Conservation (phyloP, 2,329 filamentous ascomycete genomes). For the Cercospora canescens region DNA sequence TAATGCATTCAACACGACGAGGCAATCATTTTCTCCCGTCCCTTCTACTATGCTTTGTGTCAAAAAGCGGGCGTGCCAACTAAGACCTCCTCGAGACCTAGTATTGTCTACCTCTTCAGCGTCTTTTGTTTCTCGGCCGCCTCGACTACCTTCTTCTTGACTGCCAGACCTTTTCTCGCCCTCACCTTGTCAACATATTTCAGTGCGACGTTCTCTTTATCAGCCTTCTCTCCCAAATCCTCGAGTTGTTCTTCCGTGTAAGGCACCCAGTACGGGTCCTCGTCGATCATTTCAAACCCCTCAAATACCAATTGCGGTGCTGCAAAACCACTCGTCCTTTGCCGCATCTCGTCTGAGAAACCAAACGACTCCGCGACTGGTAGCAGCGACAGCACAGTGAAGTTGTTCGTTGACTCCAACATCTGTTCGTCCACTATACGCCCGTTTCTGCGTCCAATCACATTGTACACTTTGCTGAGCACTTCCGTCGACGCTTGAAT, state of each 20-base stretch:
- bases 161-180: constrained; percentile 80
- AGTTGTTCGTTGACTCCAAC: constrained; percentile 94
- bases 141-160: constrained; percentile 68
- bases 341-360: constrained; percentile 94
- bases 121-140: constrained; percentile 93
- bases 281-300: constrained; percentile 88
- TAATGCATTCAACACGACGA: not conserved
- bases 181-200: constrained; percentile 91
- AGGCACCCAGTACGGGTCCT: constrained; percentile 97
- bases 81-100: not conserved
- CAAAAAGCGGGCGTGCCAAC: too few relatives aligned
- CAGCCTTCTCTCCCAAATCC: constrained; percentile 89
- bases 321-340: constrained; percentile 85
- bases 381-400: constrained; percentile 84
- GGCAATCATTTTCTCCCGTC: not conserved
- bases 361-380: constrained; percentile 95
- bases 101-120: constrained; percentile 55
- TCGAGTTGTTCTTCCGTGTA: constrained; percentile 95
- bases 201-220: constrained; percentile 94
- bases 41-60: not conserved
- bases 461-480: constrained; percentile 90
- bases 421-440: constrained; percentile 87
- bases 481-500: constrained; percentile 96
- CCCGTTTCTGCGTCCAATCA: constrained; percentile 92
- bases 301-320: constrained; percentile 91